phyloP scores from a whole-genome alignment of 2,329 filamentous ascomycete genomes.

The Calonectria ilicicola region DNA sequence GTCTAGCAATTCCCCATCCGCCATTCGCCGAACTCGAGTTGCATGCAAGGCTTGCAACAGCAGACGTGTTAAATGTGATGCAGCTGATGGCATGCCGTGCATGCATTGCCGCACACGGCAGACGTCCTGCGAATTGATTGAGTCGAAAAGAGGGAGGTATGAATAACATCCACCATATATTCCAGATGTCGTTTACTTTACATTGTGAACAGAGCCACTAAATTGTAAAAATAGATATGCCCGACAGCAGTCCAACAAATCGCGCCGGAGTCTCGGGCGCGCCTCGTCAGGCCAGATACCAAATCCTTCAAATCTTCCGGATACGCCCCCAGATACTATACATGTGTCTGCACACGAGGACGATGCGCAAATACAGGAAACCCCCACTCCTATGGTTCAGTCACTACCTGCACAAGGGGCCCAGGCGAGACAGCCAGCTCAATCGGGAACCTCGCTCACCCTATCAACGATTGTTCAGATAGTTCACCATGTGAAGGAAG shows the following conservation, averaged over 20 bases:
- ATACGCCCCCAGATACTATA: too few species aligned
- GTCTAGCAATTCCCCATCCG: neutral
- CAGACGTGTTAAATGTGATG: slow-evolving; percentile 36
- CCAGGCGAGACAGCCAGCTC: slow-evolving; percentile 8
- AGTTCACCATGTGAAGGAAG: slow-evolving; percentile 28
- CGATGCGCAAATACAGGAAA: too few species aligned
- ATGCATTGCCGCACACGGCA: slow-evolving; percentile 34
- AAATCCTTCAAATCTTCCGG: too few species aligned
- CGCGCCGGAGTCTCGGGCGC: too few species aligned
- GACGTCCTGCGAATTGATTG: slow-evolving; percentile 32
- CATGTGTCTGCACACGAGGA: too few species aligned
- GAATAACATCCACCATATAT: neutral
- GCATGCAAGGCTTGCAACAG: slow-evolving; percentile 37
- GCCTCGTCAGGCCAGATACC: too few species aligned
- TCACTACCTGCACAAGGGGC: too few species aligned
- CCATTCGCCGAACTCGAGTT: slow-evolving; percentile 25
- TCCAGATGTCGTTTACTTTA: too few species aligned
- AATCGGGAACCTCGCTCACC: slow-evolving; percentile 29
- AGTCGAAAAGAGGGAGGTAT: slow-evolving; percentile 34
- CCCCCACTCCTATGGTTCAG: too few species aligned
- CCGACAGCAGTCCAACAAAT: too few species aligned
- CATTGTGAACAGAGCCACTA: too few species aligned
- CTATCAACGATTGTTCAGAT: slow-evolving; percentile 36
- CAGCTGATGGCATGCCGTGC: slow-evolving; percentile 29
- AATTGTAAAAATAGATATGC: too few species aligned